Percentiles rank a stretch among this genome's conserved stretches.
These are phyloP conservation scores for Diplotaxis tenuifolia DNA, from an alignment of 345 rosid species.

Conservation along the genomic window DNA sequence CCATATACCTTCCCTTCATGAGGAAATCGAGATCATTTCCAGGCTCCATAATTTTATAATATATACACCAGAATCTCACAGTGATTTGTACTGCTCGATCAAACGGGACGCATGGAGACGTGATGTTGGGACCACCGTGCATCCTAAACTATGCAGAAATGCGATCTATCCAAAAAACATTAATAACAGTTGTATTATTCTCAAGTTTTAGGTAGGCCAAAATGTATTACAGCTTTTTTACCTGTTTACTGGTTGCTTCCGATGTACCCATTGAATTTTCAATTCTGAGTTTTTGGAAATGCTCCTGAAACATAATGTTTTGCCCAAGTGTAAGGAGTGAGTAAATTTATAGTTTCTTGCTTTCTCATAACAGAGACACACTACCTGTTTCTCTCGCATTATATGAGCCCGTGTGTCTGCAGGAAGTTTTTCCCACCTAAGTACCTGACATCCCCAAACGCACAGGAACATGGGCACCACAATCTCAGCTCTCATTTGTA, in stretches of 20 bases:
- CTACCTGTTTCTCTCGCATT: conserved; percentile 89
- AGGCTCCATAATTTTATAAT: neutral
- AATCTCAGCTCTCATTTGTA: neutral
- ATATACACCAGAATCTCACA: conserved; percentile 40
- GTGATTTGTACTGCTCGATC: conserved; percentile 85
- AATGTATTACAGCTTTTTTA: conserved; percentile 12
- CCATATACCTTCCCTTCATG: neutral
- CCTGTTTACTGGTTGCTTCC: conserved; percentile 85
- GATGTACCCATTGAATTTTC: conserved; percentile 88
- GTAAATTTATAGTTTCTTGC: neutral
- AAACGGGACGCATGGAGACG: conserved; percentile 87
- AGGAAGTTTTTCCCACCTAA: conserved; percentile 93
- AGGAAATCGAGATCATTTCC: conserved; percentile 17
- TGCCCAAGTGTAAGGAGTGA: neutral
- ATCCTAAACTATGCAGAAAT: conserved; percentile 76
- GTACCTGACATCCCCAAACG: conserved; percentile 43
- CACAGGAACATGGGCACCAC: neutral
- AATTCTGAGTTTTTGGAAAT: conserved; percentile 73
- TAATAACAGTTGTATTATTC: neutral
- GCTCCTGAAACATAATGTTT: conserved; percentile 55
- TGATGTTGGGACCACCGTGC: conserved; percentile 74
- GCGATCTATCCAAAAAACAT: conserved; percentile 46
- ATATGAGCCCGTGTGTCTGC: conserved; percentile 80
- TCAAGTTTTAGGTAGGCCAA: neutral
- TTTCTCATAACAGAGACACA: neutral